phyloP scores from a whole-genome alignment of 768 basidiomycete species.

The Tephrocybe sp. region DNA sequence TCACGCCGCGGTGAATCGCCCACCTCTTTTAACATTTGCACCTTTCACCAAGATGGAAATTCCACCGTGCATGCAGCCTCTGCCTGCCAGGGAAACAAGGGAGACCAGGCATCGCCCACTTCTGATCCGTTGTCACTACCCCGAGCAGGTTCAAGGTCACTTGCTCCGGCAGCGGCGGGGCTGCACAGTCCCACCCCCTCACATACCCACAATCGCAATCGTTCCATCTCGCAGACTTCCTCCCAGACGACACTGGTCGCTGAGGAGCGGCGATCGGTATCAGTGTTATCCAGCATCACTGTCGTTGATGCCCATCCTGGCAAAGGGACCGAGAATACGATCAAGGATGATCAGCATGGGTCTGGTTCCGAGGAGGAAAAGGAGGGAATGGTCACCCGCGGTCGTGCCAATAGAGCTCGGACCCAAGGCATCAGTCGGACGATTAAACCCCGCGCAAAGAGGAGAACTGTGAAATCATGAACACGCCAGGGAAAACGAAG shows the following conservation, averaged over 20 bases:
- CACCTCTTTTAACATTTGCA: background rate
- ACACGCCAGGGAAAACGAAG: background rate
- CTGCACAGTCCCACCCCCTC: slow-evolving; percentile 15
- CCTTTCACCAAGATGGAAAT: slow-evolving; percentile 3
- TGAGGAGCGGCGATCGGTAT: slow-evolving; percentile 31
- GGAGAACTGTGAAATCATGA: slow-evolving; percentile 11
- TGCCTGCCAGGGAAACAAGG: slow-evolving; percentile 3
- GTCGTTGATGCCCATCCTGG: slow-evolving; percentile 24
- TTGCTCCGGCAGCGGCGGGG: slow-evolving; percentile 3
- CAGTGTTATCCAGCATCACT: slow-evolving; percentile 38
- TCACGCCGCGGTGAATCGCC: slow-evolving; percentile 2
- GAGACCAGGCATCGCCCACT: slow-evolving; percentile 5
- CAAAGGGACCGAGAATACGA: slow-evolving; percentile 14
- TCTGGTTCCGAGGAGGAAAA: slow-evolving; percentile 16
- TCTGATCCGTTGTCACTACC: slow-evolving; percentile 13
- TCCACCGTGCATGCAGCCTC: background rate
- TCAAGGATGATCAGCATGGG: slow-evolving; percentile 16
- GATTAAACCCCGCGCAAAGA: slow-evolving; percentile 12
- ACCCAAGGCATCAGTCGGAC: slow-evolving; percentile 1
- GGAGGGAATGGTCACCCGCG: slow-evolving; percentile 37
- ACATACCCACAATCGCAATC: slow-evolving; percentile 35
- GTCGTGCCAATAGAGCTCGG: slow-evolving; percentile 25
- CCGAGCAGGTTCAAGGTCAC: slow-evolving; percentile 6
- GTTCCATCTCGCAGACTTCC: slow-evolving; percentile 39
- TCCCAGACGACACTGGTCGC: slow-evolving; percentile 33